phyloP scores from a whole-genome alignment of 2,329 filamentous ascomycete species.

The Colletotrichum sidae region DNA sequence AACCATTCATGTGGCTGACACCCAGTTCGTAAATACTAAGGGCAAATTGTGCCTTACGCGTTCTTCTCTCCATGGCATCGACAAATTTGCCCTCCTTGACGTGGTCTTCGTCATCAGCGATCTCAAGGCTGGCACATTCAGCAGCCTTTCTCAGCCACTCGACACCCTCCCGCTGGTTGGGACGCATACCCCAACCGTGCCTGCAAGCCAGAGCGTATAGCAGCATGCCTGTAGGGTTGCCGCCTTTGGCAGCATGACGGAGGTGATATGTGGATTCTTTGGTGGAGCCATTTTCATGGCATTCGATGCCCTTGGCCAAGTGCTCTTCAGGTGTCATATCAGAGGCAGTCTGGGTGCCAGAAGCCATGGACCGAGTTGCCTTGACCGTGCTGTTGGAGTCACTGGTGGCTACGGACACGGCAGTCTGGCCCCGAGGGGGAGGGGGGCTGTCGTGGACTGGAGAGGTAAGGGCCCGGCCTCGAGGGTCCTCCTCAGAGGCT shows the following conservation, averaged over 20 bases:
- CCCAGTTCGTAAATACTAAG: conserved; percentile 96
- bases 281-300: conserved; percentile 87
- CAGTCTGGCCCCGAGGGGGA: conserved; percentile 54
- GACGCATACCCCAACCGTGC: conserved; percentile 97
- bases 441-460: conserved; percentile 51
- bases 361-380: conserved; percentile 54
- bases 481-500: conserved; percentile 60
- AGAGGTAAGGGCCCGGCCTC: conserved; percentile 58
- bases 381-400: conserved; percentile 68
- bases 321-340: conserved; percentile 89
- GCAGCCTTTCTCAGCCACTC: conserved; percentile 93
- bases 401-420: conserved; percentile 62
- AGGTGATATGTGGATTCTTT: conserved; percentile 98
- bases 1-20: conserved; percentile 97
- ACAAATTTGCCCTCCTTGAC: conserved; percentile 71
- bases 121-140: conserved; percentile 83
- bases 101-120: conserved; percentile 82
- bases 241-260: conserved; percentile 85
- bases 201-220: conserved; percentile 94
- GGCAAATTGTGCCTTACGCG: conserved; percentile 91
- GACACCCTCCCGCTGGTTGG: conserved; percentile 90
- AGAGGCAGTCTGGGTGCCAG: conserved; percentile 67
- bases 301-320: conserved; percentile 87
- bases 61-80: conserved; percentile 78
- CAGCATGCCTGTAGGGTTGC: conserved; percentile 93